Percentiles rank a stretch among this genome's conserved stretches.
These are phyloP conservation scores for Stemphylium lycopersici DNA, from an alignment of 2,329 filamentous ascomycete genomes.

Conservation along the genomic window DNA sequence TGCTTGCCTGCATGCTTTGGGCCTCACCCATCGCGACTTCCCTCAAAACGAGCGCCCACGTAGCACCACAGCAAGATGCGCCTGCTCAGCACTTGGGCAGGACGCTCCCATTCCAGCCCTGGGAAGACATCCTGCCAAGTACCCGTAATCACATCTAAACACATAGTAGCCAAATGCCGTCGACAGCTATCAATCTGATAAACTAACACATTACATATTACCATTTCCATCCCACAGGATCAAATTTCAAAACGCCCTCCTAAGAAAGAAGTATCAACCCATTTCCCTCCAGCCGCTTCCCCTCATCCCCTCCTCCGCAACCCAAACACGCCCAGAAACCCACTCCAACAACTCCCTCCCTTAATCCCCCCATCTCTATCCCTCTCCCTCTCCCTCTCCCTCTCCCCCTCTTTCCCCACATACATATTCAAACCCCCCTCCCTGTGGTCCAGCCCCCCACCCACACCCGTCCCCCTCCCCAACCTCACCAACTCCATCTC, in stretches of 20 bases:
- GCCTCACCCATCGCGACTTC: background rate
- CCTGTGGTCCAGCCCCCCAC: too few relatives aligned
- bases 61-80: background rate
- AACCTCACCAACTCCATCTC: slow-evolving; percentile 25
- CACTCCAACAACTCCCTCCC: slow-evolving; percentile 9
- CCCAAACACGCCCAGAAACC: slow-evolving; percentile 1
- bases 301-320: background rate
- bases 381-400: background rate
- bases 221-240: background rate
- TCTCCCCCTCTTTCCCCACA: background rate
- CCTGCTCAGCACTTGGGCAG: background rate
- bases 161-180: background rate
- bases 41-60: background rate
- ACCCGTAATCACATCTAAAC: background rate
- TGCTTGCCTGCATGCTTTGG: background rate
- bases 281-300: too few relatives aligned
- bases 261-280: too few relatives aligned
- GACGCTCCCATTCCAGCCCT: background rate
- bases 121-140: background rate
- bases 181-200: background rate
- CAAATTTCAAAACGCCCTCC: background rate
- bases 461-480: background rate
- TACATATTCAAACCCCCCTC: too few relatives aligned
- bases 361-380: background rate
- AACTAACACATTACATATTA: background rate